Conservation (phyloP, 345 rosid species). For the Rhodamnia argentea region DNA sequence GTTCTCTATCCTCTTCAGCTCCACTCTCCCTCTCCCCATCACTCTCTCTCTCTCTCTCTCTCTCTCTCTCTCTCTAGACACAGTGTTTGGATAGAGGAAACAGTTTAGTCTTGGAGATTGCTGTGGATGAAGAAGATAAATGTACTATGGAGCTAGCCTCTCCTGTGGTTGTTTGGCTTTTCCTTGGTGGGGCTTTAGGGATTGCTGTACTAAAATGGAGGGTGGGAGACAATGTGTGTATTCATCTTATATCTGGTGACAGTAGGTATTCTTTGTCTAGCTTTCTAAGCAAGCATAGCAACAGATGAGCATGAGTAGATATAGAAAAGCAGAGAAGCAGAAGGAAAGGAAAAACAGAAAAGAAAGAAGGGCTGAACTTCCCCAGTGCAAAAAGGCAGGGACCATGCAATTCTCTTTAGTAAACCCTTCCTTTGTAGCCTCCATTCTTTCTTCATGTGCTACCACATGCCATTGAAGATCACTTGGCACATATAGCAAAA, state of each 20-base stretch:
- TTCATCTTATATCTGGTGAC: not conserved
- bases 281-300: not conserved
- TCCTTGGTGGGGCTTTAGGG: not conserved
- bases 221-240: not conserved
- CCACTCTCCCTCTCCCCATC: constrained; percentile 94
- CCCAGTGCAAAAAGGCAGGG: not conserved
- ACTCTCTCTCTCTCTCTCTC: not conserved
- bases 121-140: not conserved
- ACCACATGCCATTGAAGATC: not conserved
- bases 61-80: not conserved
- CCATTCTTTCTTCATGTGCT: not conserved
- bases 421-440: not conserved
- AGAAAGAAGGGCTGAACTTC: not conserved
- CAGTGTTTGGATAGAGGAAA: not conserved
- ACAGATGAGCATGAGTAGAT: not conserved
- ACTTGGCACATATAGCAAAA: not conserved
- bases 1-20: constrained; percentile 85
- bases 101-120: not conserved
- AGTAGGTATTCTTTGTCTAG: not conserved
- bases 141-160: not conserved
- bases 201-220: not conserved
- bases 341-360: not conserved
- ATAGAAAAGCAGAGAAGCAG: not conserved
- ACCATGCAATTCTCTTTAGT: not conserved
- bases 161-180: not conserved